Base-by-base conservation (phyloP, 73 alveolate genomes). In the Paramecium sonneborni region DNA sequence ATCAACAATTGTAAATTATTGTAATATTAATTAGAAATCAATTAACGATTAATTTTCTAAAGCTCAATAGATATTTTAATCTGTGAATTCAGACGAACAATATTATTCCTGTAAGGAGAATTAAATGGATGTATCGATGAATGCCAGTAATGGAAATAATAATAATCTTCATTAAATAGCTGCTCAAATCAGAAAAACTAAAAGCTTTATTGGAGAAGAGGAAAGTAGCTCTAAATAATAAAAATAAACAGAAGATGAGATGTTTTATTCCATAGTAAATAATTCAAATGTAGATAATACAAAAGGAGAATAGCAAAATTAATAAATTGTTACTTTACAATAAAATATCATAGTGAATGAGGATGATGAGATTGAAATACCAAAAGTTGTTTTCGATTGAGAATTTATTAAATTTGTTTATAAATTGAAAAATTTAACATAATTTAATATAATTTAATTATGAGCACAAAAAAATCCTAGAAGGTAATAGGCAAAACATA, bases 191-290 rank as follows among this genome's bases (percentile, higher is more conserved):
- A 72, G 57, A 21, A 79, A 44, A 28, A 44, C 72, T 0, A 79
- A 79, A 24, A 79, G 90, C 18, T 43, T 79, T 9, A 18, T 79
- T 11, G 90, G 44, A 18, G 90, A 39, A 5, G 90, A 79, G 12
- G 90, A 79, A 10, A 79, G 90, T 34, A 79, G 74, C 30, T 79
- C 69, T 41, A 43, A 39, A 79, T 12, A 20, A 43, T 24, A 30
- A 24, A 79, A 79, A 24, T 8, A 43, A 39, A 44, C 74, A 8
- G 74, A 79, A 15, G 90, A 79, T 21, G 90, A 79, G 9, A 79
- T 79, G 90, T 79, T 79, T 34, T 79, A 39, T 44, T 79, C 90
- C 1, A 43, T 79, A 2, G 68, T 52, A 21, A 52, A 52, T 52
- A 28, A 52, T 52, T 52, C 68, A 52, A 52, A 52, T 52, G 23